Base-by-base conservation (phyloP, 257 asterid species). In the Agastache rugosa region DNA sequence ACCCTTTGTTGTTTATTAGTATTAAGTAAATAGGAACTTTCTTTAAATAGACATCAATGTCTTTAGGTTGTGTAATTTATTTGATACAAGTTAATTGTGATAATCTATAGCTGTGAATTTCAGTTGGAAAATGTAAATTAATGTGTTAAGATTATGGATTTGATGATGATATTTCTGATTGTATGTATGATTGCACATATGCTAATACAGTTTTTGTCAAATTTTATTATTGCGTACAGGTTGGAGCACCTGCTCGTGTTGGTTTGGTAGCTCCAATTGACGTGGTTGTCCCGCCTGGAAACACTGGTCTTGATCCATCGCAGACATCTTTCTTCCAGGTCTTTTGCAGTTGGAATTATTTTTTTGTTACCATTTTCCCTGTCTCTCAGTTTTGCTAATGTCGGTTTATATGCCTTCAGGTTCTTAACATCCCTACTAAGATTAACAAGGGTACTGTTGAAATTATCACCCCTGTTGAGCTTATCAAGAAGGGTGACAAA, bases 361-460 rank as follows among this genome's bases (percentile, higher is more conserved):
- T 8, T 3, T 37, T 12, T 6, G 0, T 4, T 0, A 0, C 19
- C 10, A 1, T 8, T 10, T 17, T 39, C 14, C 16, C 45, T 2
- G 19, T 11, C 5, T 4, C 5, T 3, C 11, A 23, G 3, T 9
- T 39, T 4, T 62, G 14, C 22, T 50, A 20, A 50, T 34, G 5
- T 17, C 5, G 0, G 7, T 39, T 2, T 10, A 1, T 41, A 5
- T 39, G 11, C 41, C 9, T 60, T 2, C 78, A 93, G 98, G 98
- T 90, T 25, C 94, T 95, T 35, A 90, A 95, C 79, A 95, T 95
- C 37, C 99, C 99, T 2, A 95, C 99, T 11, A 95, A 95, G 89
- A 95, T 95, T 81, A 95, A 95, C 96, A 95, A 95, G 92, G 99
- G 99, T 73, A 95, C 98, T 19, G 99, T 95, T 15, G 99, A 95